phyloP scores from a whole-genome alignment of 2,329 filamentous ascomycete species.

The Colletotrichum endophyticum region DNA sequence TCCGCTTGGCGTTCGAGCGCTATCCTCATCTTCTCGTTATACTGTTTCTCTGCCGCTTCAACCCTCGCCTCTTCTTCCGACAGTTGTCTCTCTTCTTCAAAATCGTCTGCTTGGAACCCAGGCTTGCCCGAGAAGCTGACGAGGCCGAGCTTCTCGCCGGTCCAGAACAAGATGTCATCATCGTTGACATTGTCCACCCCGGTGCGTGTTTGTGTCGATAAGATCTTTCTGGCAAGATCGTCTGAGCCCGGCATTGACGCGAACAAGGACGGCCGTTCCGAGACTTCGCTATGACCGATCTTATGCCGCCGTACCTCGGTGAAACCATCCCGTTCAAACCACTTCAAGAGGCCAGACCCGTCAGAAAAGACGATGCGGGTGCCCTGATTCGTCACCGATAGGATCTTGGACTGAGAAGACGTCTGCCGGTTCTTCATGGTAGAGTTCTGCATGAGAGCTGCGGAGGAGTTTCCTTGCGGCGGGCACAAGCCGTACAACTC shows the following conservation, averaged over 20 bases:
- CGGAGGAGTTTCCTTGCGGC: not conserved
- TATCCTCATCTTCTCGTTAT: constrained; percentile 74
- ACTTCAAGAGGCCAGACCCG: constrained; percentile 82
- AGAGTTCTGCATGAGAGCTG: constrained; percentile 42
- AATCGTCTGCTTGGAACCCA: constrained; percentile 54
- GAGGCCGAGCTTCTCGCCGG: constrained; percentile 81
- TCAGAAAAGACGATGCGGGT: constrained; percentile 84
- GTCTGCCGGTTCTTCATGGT: constrained; percentile 82
- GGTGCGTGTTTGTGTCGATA: constrained; percentile 59
- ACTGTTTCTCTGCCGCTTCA: constrained; percentile 62
- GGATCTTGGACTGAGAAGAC: constrained; percentile 77
- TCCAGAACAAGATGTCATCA: constrained; percentile 85
- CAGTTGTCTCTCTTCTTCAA: constrained; percentile 49
- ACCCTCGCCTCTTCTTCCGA: constrained; percentile 52
- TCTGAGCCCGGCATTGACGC: constrained; percentile 58
- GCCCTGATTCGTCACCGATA: constrained; percentile 83
- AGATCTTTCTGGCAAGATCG: constrained; percentile 81
- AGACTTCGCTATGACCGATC: constrained; percentile 59
- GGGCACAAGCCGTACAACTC: constrained; percentile 77
- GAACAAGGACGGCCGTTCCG: constrained; percentile 54
- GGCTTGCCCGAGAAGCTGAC: constrained; percentile 64
- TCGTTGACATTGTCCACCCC: constrained; percentile 43
- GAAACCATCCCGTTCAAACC: constrained; percentile 85
- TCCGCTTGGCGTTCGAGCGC: constrained; percentile 80
- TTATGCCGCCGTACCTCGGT: constrained; percentile 61